Evolutionary conservation across 768 basidiomycete genomes (phyloP), one percentile per base, ranked within the genome.

Genomic region (Polyporus arcularius): DNA sequence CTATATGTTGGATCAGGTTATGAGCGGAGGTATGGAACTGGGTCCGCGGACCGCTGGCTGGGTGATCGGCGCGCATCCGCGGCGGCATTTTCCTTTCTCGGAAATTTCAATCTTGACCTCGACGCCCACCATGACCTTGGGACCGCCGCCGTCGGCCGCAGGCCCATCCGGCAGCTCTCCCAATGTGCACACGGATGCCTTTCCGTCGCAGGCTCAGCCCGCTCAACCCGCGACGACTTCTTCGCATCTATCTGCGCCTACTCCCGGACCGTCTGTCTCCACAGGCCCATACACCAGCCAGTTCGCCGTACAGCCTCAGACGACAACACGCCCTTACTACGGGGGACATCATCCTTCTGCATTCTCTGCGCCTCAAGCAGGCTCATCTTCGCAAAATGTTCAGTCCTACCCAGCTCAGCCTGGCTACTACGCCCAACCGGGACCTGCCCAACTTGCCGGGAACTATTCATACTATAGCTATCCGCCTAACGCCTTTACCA

Each of bases 101-200:
- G 47, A 49, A 49, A 18, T 5, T 51, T 31, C 12, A 8, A 46
- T 43, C 41, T 63, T 54, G 28, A 46, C 58, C 52, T 53, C 39
- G 40, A 52, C 35, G 35, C 32, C 47, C 52, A 40, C 48, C 21
- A 81, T 79, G 78, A 74, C 75, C 41, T 75, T 73, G 62, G 78
- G 76, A 51, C 76, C 76, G 31, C 76, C 77, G 40, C 65, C 80
- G 4, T 72, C 75, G 11, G 78, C 76, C 53, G 76, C 82, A 21
- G 77, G 76, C 8, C 73, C 78, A 18, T 76, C 79, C 16, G 68
- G 70, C 26, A 41, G 42, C 31, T 18, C 67, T 12, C 30, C 64
- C 35, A 45, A 60, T 38, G 40, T 55, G 4, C 48, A 65, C 35
- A 59, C 15, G 51, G n/a, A 57, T 15, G 54, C n/a, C 28, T 45